phyloP scores from a whole-genome alignment of 768 basidiomycete genomes.

The Auricularia heimuer region DNA sequence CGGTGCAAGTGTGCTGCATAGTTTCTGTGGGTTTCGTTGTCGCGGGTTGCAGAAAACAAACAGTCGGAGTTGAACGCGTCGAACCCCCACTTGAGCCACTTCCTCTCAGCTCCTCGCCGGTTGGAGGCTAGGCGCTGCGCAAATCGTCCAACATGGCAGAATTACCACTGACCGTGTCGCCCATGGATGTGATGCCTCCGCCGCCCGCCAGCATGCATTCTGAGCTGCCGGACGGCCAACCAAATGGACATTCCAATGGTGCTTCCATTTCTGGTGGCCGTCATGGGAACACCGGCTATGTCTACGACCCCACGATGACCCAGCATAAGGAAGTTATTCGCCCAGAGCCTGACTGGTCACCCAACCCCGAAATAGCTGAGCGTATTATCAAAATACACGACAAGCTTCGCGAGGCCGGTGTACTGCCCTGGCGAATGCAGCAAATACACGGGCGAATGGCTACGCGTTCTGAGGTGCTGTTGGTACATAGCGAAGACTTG shows the following conservation, averaged over 20 bases:
- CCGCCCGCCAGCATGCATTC: not conserved
- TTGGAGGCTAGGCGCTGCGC: not conserved
- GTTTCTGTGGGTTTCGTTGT: too few species aligned
- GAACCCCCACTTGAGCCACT: too few species aligned
- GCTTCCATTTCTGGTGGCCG: not conserved
- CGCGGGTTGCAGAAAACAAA: too few species aligned
- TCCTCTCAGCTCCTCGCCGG: too few species aligned
- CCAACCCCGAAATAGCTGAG: constrained; percentile 65
- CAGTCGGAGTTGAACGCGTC: too few species aligned
- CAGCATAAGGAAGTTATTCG: constrained; percentile 58
- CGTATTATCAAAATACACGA: constrained; percentile 73
- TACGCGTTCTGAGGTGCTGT: constrained; percentile 64
- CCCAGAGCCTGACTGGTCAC: constrained; percentile 34
- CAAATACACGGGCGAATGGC: constrained; percentile 68
- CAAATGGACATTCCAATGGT: not conserved
- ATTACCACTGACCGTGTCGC: not conserved
- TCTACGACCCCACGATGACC: constrained; percentile 84
- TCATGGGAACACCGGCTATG: constrained; percentile 52
- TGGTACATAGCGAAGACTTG: constrained; percentile 85
- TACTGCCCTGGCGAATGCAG: constrained; percentile 58
- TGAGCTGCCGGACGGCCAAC: not conserved
- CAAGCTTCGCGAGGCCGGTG: constrained; percentile 46
- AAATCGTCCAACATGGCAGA: not conserved
- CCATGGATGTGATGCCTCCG: not conserved
- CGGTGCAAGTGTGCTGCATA: too few species aligned